Evolutionary conservation across 2,329 filamentous ascomycete species (phyloP), one percentile per base, ranked within the genome.

Genomic region (Alternaria panax): DNA sequence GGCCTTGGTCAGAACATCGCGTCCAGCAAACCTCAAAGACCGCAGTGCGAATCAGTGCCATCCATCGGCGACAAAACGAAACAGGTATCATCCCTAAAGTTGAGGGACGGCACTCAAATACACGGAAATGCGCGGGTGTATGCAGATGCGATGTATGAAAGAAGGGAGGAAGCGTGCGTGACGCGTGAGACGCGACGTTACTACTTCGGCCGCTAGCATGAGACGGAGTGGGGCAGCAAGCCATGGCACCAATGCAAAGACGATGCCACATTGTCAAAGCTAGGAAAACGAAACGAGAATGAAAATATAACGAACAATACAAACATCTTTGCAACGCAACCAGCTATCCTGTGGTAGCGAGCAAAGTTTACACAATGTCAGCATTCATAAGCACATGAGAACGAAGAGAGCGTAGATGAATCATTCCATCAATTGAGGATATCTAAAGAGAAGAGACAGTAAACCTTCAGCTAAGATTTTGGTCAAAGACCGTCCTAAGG

Each of bases 121-220:
- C 0, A 2, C 14, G 1, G 14, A 5, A 14, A 18, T 18, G 20
- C 4, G 12, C 5, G 5, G 0, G 20, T 36, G 8, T 18, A 24
- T 32, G 25, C 12, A 32, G 11, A 0, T 24, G 45, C 14, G 8
- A 34, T 24, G 18, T 24, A 9, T 8, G 20, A 22, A 2, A 2
- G 30, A 5, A 18, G 30, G 45, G 16, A 48, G 45, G 28, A 48
- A 34, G 20, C 12, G 34, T 24, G 45, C 16, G 14, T 30, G 45
- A 12, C 24, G 22, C n/a, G 20, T 2, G 24, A 36, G 45, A 14
- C 30, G 30, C 20, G 45, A 24, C 45, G 45, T 48, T 34, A 16
- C 8, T 34, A 48, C 14, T 25, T 7, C 20, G 30, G 16, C 8
- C 0, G 45, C 45, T 7, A 47, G 28, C 45, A 34, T 47, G 45